phyloP scores from a whole-genome alignment of 306 rosid genomes.

The Quercus rubra region DNA sequence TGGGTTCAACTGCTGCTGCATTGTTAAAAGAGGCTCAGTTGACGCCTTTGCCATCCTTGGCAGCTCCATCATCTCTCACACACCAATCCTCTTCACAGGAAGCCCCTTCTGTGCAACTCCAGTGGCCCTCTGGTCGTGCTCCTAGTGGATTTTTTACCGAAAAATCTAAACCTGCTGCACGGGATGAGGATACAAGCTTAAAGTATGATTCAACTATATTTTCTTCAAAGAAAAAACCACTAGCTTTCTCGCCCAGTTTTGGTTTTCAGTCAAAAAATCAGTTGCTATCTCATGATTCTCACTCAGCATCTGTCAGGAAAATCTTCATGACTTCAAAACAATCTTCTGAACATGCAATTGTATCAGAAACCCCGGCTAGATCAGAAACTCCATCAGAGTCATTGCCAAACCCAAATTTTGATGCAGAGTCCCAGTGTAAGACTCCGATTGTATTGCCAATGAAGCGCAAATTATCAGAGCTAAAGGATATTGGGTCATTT shows the following conservation, averaged over 20 bases:
- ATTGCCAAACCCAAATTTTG: slow-evolving; percentile 38
- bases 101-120: slow-evolving; percentile 52
- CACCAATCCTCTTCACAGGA: slow-evolving; percentile 74
- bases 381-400: slow-evolving; percentile 47
- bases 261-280: slow-evolving; percentile 53
- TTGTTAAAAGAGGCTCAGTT: slow-evolving; percentile 95
- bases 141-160: slow-evolving; percentile 66
- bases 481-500: slow-evolving; percentile 57
- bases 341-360: slow-evolving; percentile 36
- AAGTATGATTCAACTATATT: slow-evolving; percentile 41
- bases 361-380: slow-evolving; percentile 26
- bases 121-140: slow-evolving; percentile 87
- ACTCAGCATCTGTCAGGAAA: slow-evolving; percentile 39
- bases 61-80: slow-evolving; percentile 66
- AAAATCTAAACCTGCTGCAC: slow-evolving; percentile 48
- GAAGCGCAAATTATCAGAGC: slow-evolving; percentile 70
- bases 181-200: slow-evolving; percentile 53
- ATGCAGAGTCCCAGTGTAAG: slow-evolving; percentile 66
- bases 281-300: slow-evolving; percentile 48
- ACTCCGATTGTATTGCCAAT: slow-evolving; percentile 65
- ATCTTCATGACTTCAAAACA: slow-evolving; percentile 43
- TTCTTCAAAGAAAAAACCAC: slow-evolving; percentile 60
- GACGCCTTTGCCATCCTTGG: slow-evolving; percentile 74
- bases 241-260: slow-evolving; percentile 68
- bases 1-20: slow-evolving; percentile 56